Conservation (phyloP, 306 rosid species). For the Rosa lucieae region DNA sequence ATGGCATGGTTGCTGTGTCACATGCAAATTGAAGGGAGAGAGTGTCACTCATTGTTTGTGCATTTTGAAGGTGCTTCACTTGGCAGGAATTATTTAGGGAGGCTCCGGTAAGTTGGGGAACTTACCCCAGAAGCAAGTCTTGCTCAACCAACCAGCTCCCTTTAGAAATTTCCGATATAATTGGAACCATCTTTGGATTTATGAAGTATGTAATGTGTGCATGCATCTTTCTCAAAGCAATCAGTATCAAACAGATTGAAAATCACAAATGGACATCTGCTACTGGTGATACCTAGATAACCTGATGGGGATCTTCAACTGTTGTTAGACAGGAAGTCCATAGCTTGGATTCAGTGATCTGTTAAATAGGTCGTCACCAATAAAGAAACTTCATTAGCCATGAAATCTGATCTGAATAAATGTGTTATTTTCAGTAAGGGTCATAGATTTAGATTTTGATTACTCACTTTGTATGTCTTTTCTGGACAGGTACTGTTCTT, state of each 20-base stretch:
- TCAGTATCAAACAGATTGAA: not conserved
- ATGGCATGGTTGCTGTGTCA: not conserved
- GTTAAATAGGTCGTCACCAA: not conserved
- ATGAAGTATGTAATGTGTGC: not conserved
- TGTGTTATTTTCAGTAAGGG: not conserved
- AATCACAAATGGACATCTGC: not conserved
- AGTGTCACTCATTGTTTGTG: not conserved
- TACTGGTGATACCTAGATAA: not conserved
- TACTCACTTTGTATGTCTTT: slow-evolving; percentile 27
- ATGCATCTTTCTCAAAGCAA: not conserved
- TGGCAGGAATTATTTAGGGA: not conserved
- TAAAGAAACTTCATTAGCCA: not conserved
- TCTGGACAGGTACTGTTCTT: slow-evolving; percentile 77
- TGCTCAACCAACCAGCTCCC: not conserved
- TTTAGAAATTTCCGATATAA: not conserved
- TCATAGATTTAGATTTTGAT: not conserved
- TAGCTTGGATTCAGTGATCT: slow-evolving; percentile 4
- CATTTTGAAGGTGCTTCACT: not conserved
- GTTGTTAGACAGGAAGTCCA: not conserved
- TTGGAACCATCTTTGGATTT: not conserved
- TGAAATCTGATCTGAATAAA: not conserved
- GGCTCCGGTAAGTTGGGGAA: not conserved
- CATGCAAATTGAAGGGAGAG: not conserved
- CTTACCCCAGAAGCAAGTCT: not conserved
- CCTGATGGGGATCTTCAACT: not conserved